These are phyloP conservation scores for Venturia aucupariae DNA, from an alignment of 2,329 filamentous ascomycete species.

Conservation along the genomic window DNA sequence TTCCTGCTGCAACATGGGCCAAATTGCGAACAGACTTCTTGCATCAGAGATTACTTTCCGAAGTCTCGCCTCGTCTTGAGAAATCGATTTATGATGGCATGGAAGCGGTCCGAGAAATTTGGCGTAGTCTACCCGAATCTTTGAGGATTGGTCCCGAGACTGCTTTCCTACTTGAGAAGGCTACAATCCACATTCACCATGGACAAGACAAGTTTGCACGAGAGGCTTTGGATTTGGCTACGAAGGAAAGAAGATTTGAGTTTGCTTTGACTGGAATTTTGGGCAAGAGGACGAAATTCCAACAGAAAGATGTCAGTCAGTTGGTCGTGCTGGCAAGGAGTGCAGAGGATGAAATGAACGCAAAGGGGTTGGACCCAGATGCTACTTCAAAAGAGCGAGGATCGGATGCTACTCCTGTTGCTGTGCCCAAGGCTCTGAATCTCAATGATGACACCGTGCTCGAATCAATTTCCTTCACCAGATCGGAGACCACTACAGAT, in stretches of 20 bases:
- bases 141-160: constrained; percentile 31
- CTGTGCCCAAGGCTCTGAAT: constrained; percentile 57
- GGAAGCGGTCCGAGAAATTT: constrained; percentile 41
- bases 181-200: constrained; percentile 75
- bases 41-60: constrained; percentile 58
- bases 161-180: constrained; percentile 70
- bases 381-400: constrained; percentile 7
- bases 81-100: constrained; percentile 52
- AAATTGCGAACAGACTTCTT: constrained; percentile 64
- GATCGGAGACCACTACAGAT: constrained; percentile 27
- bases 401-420: constrained; percentile 15
- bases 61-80: constrained; percentile 52
- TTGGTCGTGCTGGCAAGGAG: constrained; percentile 86
- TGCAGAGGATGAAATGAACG: constrained; percentile 23
- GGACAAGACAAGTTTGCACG: constrained; percentile 69
- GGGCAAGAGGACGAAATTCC: constrained; percentile 75
- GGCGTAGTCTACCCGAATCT: constrained; percentile 21
- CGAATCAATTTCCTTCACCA: constrained; percentile 73
- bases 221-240: constrained; percentile 60
- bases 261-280: constrained; percentile 80
- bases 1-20: constrained; percentile 47
- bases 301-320: constrained; percentile 74
- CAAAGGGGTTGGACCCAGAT: constrained; percentile 12
- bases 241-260: constrained; percentile 57
- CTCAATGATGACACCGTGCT: constrained; percentile 90